These are phyloP conservation scores for Lodderomyces pseudojiufengensis DNA, from an alignment of 1,139 yeast genomes.

Conservation along the genomic window DNA sequence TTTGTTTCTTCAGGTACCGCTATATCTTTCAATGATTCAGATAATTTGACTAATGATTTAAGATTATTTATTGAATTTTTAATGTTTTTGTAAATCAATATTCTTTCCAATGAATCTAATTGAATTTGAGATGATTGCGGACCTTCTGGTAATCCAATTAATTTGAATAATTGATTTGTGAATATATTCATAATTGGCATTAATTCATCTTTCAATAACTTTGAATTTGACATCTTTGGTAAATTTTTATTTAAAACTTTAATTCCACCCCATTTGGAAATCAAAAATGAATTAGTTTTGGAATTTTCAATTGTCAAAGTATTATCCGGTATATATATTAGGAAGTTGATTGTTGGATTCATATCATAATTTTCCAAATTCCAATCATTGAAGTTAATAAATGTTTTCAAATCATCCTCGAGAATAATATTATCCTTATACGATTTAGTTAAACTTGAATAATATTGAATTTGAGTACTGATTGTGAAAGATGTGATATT, in stretches of 20 bases:
- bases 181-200: constrained; percentile 63
- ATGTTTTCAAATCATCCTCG: constrained; percentile 55
- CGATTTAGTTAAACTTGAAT: constrained; percentile 39
- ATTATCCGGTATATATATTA: constrained; percentile 57
- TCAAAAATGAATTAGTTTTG: constrained; percentile 61
- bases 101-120: constrained; percentile 63
- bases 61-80: constrained; percentile 31
- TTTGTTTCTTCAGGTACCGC: constrained; percentile 73
- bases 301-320: constrained; percentile 48
- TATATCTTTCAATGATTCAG: constrained; percentile 58
- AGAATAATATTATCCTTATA: constrained; percentile 34
- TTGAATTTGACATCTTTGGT: constrained; percentile 22
- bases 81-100: constrained; percentile 53
- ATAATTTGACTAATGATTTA: constrained; percentile 13
- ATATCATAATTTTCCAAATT: constrained; percentile 54
- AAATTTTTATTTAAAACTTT: constrained; percentile 45
- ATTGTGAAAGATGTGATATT: constrained; percentile 65
- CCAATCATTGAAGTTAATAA: constrained; percentile 79
- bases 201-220: constrained; percentile 41
- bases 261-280: constrained; percentile 92
- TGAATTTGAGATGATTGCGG: constrained; percentile 58
- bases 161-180: constrained; percentile 66
- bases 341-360: constrained; percentile 67
- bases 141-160: constrained; percentile 56
- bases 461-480: constrained; percentile 77